Evolutionary conservation across 73 alveolate genomes (phyloP).

Genomic region (Paraurostyla sp.): DNA sequence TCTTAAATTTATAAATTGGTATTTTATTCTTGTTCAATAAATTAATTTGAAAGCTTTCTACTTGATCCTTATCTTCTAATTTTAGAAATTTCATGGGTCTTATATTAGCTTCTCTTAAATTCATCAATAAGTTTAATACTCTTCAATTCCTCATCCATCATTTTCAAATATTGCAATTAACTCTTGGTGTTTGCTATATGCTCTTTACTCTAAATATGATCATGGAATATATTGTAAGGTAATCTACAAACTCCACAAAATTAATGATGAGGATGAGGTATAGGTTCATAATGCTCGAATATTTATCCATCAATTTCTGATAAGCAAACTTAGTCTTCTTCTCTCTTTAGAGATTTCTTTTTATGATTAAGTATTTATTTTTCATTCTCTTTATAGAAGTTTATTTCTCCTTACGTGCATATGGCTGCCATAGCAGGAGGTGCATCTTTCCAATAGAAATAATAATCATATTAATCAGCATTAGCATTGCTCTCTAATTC

Average conservation of each 20-base stretch:
- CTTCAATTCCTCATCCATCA: too few relatives aligned
- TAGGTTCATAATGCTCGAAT: not conserved
- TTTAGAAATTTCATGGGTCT: too few relatives aligned
- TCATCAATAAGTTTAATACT: too few relatives aligned
- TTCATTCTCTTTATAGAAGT: not conserved
- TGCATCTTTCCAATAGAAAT: not conserved
- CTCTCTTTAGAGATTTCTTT: not conserved
- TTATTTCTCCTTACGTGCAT: not conserved
- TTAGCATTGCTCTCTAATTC: too few relatives aligned
- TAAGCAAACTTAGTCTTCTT: not conserved
- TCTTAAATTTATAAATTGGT: too few relatives aligned
- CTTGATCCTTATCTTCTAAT: too few relatives aligned
- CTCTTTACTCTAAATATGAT: not conserved
- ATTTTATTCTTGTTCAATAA: too few relatives aligned
- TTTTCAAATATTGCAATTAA: not conserved
- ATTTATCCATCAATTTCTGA: not conserved
- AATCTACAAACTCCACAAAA: not conserved
- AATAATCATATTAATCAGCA: not conserved
- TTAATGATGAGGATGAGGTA: not conserved
- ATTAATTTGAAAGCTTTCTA: too few relatives aligned
- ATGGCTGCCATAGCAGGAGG: not conserved
- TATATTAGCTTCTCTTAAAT: too few relatives aligned
- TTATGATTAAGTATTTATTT: not conserved
- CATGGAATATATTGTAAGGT: not conserved
- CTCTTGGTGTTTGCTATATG: not conserved